These are phyloP conservation scores for Polygonum aviculare DNA, from an alignment of 148 eudicot species.

Conservation along the genomic window DNA sequence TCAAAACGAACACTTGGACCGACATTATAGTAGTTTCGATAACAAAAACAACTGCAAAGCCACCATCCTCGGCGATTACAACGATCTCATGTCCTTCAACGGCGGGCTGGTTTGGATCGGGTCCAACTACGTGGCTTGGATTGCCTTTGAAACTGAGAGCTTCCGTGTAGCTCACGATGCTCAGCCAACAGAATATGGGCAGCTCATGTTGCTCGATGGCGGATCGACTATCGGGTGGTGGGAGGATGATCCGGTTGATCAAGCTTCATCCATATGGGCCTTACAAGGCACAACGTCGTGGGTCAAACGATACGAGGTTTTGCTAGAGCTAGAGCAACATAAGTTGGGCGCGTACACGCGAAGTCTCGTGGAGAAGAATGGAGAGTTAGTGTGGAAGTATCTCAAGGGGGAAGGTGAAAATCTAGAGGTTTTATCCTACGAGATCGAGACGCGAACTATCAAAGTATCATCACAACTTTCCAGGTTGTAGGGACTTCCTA, in stretches of 20 bases:
- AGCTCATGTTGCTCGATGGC: not conserved
- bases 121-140: not conserved
- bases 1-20: not conserved
- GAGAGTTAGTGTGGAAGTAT: not conserved
- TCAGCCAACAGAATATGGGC: not conserved
- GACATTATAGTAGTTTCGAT: not conserved
- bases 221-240: not conserved
- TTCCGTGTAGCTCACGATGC: not conserved
- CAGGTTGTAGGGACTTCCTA: too few species aligned
- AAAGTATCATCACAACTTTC: not conserved
- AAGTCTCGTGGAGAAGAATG: not conserved
- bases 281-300: too few species aligned
- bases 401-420: too few species aligned
- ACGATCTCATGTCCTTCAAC: not conserved
- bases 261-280: too few species aligned
- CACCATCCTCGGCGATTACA: not conserved
- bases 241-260: not conserved
- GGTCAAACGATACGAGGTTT: not conserved
- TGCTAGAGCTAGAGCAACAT: too few species aligned
- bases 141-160: too few species aligned
- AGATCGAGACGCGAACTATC: not conserved
- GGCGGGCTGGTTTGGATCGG: not conserved
- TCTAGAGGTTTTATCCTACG: not conserved
- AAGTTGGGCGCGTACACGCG: not conserved
- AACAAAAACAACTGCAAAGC: not conserved